phyloP scores from a whole-genome alignment of 2,329 filamentous ascomycete species.

The Xylariaceae sp. region DNA sequence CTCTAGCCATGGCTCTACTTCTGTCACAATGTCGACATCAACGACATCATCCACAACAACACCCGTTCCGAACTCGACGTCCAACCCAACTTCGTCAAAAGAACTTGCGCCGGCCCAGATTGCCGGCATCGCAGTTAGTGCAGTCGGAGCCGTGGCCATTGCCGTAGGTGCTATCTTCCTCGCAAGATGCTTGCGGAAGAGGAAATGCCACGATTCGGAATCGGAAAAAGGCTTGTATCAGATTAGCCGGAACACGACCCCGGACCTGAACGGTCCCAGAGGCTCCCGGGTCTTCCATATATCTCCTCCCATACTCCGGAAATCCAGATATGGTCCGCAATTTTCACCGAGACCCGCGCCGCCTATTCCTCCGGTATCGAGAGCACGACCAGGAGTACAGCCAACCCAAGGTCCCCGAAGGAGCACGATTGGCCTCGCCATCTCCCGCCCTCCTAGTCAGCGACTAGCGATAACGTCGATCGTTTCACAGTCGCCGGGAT shows the following conservation, averaged over 20 bases:
- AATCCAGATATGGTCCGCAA: constrained; percentile 26
- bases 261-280: constrained; percentile 21
- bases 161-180: constrained; percentile 46
- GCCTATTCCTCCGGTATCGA: constrained; percentile 16
- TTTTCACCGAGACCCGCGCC: constrained; percentile 18
- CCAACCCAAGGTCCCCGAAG: constrained; percentile 18
- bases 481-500: constrained; percentile 5
- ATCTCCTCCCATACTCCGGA: constrained; percentile 35
- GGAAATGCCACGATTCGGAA: constrained; percentile 31
- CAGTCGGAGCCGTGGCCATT: constrained; percentile 45
- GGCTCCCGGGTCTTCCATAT: constrained; percentile 36
- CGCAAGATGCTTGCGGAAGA: constrained; percentile 39
- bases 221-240: constrained; percentile 36
- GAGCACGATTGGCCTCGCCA: constrained; percentile 42
- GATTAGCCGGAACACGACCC: constrained; percentile 33
- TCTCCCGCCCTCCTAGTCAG: constrained; percentile 34
- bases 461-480: background rate
- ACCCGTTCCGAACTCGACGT: constrained; percentile 6
- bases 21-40: constrained; percentile 6
- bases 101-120: constrained; percentile 44
- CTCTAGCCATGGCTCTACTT: constrained; percentile 1
- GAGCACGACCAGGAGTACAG: constrained; percentile 10
- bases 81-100: constrained; percentile 4
- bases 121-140: constrained; percentile 55
- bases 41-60: constrained; percentile 4